Percentiles rank a stretch among this genome's conserved stretches.
Conservation (phyloP, 768 basidiomycete genomes). For the Antrodiella citrinella region DNA sequence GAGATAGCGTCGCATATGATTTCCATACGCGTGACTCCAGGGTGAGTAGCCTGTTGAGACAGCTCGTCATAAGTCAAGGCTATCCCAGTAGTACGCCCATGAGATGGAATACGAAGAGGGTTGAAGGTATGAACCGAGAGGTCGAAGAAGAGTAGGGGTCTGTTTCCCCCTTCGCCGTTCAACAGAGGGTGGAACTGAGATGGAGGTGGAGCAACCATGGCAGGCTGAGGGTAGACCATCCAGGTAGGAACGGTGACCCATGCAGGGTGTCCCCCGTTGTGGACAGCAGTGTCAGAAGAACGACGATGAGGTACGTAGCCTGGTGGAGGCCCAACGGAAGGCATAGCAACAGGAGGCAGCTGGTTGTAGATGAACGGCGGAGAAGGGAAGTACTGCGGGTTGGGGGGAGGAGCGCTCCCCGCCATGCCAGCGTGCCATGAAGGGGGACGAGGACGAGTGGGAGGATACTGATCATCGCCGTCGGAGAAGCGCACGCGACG, state of each 20-base stretch:
- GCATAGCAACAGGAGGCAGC: conserved; percentile 14
- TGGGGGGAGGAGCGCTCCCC: conserved; percentile 15
- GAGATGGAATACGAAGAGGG: conserved; percentile 34
- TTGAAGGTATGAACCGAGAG: conserved; percentile 39
- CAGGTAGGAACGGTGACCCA: conserved; percentile 16
- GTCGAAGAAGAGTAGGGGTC: conserved; percentile 45
- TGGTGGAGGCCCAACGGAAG: conserved; percentile 7
- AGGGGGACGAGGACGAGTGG: conserved; percentile 13
- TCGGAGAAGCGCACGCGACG: conserved; percentile 10
- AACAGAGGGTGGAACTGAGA: conserved; percentile 41
- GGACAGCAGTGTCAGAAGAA: conserved; percentile 15
- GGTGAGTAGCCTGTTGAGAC: conserved; percentile 45
- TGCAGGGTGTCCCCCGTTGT: conserved; percentile 12
- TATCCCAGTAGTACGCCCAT: conserved; percentile 25
- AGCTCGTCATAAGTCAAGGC: conserved; percentile 39
- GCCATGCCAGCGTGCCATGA: conserved; percentile 24
- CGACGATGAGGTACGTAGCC: conserved; percentile 14
- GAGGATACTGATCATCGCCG: conserved; percentile 5
- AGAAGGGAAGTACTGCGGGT: conserved; percentile 17
- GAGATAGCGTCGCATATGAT: conserved; percentile 44
- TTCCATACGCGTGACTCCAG: conserved; percentile 43
- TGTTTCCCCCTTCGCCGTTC: conserved; percentile 42
- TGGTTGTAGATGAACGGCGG: conserved; percentile 17
- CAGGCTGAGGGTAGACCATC: conserved; percentile 10
- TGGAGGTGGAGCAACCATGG: conserved; percentile 2